phyloP scores from a whole-genome alignment of 768 basidiomycete species.

The Nidularia pulvinata region DNA sequence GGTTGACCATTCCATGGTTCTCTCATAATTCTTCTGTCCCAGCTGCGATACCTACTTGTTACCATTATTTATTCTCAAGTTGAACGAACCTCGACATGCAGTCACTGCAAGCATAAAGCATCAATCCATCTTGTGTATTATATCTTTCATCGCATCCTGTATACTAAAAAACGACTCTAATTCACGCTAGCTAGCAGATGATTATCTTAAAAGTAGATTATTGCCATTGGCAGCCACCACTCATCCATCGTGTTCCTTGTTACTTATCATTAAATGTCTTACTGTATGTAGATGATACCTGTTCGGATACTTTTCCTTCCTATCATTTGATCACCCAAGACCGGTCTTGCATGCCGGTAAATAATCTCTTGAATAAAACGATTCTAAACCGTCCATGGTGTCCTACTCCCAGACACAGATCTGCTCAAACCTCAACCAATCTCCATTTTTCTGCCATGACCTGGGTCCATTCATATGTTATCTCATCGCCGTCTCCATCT shows the following conservation, averaged over 20 bases:
- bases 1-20: slow-evolving; percentile 63
- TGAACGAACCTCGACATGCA: too few relatives aligned
- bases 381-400: slow-evolving; percentile 2
- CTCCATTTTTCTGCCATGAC: not conserved
- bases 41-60: too few relatives aligned
- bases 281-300: not conserved
- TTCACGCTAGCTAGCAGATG: not conserved
- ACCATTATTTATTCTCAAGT: too few relatives aligned
- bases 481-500: slow-evolving; percentile 10
- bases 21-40: slow-evolving; percentile 12
- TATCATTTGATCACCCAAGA: not conserved
- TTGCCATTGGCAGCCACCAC: too few relatives aligned
- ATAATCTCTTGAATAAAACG: not conserved
- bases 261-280: too few relatives aligned
- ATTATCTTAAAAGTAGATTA: not conserved
- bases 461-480: not conserved
- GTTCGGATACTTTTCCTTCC: not conserved
- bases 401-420: too few relatives aligned
- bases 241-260: too few relatives aligned
- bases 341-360: not conserved
- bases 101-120: not conserved
- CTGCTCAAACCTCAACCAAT: not conserved
- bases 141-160: not conserved
- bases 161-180: too few relatives aligned
- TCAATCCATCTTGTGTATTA: not conserved